A percentile compares a stretch with the other conserved stretches of the same genome.
Conservation (phyloP, 2,329 filamentous ascomycete genomes). For the Pseudophaeomoniella oleicola region DNA sequence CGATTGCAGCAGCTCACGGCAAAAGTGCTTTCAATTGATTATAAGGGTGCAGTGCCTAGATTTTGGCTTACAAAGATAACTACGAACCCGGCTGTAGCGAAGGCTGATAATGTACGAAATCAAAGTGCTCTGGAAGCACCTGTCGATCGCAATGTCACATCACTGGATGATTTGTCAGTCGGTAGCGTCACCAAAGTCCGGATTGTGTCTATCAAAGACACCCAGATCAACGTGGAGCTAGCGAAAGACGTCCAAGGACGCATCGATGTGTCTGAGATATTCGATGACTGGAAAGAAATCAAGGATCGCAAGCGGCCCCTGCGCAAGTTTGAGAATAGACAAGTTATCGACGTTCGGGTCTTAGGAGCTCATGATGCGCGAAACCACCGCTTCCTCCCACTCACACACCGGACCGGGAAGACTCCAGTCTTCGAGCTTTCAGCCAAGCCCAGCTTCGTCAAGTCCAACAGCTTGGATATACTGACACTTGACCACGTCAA, state of each 20-base stretch:
- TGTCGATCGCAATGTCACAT: conserved; percentile 48
- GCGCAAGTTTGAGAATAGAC: conserved; percentile 55
- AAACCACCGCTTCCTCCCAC: conserved; percentile 80
- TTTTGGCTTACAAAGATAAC: conserved; percentile 50
- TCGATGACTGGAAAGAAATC: conserved; percentile 79
- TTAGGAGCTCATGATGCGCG: conserved; percentile 80
- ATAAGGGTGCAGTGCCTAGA: conserved; percentile 42
- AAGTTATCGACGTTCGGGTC: conserved; percentile 59
- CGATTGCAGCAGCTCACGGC: conserved; percentile 62
- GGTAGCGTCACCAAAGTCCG: conserved; percentile 63
- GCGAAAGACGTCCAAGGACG: conserved; percentile 84
- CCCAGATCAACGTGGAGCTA: conserved; percentile 81
- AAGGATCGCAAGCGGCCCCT: conserved; percentile 68
- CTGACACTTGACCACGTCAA: conserved; percentile 61
- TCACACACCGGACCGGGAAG: conserved; percentile 71
- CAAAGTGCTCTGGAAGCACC: conserved; percentile 38
- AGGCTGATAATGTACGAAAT: conserved; percentile 13
- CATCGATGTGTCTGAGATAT: conserved; percentile 80
- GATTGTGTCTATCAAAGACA: conserved; percentile 73
- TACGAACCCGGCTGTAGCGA: conserved; percentile 13
- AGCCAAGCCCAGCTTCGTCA: conserved; percentile 50
- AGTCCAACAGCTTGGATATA: conserved; percentile 41
- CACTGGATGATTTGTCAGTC: conserved; percentile 57
- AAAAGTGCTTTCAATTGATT: conserved; percentile 58
- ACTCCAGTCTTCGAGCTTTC: conserved; percentile 75